These are phyloP conservation scores for Suhomyces guaymorum DNA, from an alignment of 1,139 yeast species.

Conservation along the genomic window DNA sequence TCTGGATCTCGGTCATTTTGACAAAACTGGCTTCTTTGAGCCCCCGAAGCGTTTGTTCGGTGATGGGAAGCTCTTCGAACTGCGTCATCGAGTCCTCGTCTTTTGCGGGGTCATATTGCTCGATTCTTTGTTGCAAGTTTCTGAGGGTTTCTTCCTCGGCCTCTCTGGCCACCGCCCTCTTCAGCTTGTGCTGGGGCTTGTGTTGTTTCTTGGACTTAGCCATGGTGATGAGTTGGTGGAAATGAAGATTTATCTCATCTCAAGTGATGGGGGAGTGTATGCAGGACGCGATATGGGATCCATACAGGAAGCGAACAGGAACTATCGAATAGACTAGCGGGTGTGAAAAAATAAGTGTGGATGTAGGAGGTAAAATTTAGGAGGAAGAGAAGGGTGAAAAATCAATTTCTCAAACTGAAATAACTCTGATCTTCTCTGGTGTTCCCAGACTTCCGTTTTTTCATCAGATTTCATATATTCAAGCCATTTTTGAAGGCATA, in stretches of 20 bases:
- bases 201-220: conserved; percentile 24
- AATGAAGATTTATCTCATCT: conserved; percentile 11
- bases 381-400: too few species aligned
- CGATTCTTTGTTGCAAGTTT: conserved; percentile 47
- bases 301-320: too few species aligned
- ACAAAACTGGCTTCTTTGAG: conserved; percentile 70
- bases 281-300: too few species aligned
- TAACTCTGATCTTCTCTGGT: too few species aligned
- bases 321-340: too few species aligned
- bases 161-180: conserved; percentile 27
- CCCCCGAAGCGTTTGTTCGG: conserved; percentile 67
- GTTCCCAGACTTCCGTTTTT: too few species aligned
- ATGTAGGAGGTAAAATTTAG: too few species aligned
- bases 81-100: conserved; percentile 35
- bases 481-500: too few species aligned
- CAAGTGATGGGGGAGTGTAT: conserved; percentile 1
- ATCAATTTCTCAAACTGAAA: too few species aligned
- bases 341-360: too few species aligned
- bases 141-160: conserved; percentile 48
- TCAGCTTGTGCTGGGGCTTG: conserved; percentile 21
- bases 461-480: too few species aligned
- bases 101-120: conserved; percentile 49
- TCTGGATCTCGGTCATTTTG: conserved; percentile 83
- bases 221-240: conserved; percentile 19
- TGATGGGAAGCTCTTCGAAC: conserved; percentile 74